Evolutionary conservation across 1,284 basidiomycete species (phyloP), one percentile per base, ranked within the genome.

Genomic region (Trametes sp.): DNA sequence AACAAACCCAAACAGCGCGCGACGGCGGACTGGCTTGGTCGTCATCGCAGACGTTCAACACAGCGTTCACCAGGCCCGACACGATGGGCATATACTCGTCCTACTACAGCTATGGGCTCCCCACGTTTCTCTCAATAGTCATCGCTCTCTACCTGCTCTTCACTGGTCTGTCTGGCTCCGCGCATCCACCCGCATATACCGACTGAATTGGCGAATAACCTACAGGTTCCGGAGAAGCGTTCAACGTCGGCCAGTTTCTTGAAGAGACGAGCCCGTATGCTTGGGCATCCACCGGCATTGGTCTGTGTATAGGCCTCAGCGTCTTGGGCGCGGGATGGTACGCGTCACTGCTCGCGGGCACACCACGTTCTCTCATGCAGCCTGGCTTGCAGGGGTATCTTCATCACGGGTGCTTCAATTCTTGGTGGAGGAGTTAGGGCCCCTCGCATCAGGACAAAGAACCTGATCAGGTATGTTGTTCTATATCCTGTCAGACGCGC

Each of bases 261-360:
- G 95, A 96, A 74, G 93, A 98, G 80, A 90, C 94, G 14, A 95
- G 89, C 73, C 98, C 98, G 0, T 98, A 95, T 77, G 88, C 90
- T 23, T 98, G 95, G 95, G 96, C 93, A 0, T 85, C 95, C 63
- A 85, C 89, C 5, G 97, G 97, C 10, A 93, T 98, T 62, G 96
- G 93, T 36, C 82, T 98, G 46, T 98, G 95, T 74, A 95, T 98
- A 64, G 97, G 98, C 2, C 76, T 99, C 50, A 96, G 93, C 71
- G 96, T 98, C 7, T 80, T 96, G 6, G 98, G 97, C 62, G 97
- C 97, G 50, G 97, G 93, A 78, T 98, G 97, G 97, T 97, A 64
- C 67, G 92, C 83, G 16, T 28, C 21, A 11, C 38, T 23, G 6
- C 26, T 4, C 16, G 49, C 31, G 14, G 11, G 36, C 21, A 26